Evolutionary conservation across 129 eudicot genomes (phyloP).

Genomic region (Flaveria robusta): DNA sequence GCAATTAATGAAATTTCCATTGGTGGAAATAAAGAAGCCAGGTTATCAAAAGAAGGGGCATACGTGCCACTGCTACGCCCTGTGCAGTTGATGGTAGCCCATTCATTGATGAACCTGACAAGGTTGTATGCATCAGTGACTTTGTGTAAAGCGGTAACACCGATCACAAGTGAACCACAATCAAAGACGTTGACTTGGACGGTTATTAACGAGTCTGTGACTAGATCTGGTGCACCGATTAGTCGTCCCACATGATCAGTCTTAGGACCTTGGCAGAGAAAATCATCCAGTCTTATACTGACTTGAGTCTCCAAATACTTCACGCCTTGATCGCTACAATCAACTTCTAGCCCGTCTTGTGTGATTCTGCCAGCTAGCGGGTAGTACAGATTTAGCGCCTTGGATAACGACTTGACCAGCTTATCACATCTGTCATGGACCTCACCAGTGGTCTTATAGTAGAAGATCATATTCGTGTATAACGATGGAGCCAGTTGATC

Average conservation of each 20-base stretch:
- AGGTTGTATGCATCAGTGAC: constrained; percentile 41
- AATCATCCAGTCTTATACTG: constrained; percentile 24
- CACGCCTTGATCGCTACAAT: constrained; percentile 52
- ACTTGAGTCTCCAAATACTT: constrained; percentile 39
- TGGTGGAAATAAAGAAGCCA: constrained; percentile 28
- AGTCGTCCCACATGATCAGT: constrained; percentile 14
- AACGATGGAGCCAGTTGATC: constrained; percentile 48
- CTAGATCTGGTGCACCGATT: constrained; percentile 21
- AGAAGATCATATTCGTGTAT: constrained; percentile 30
- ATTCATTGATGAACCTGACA: constrained; percentile 33
- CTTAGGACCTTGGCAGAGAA: constrained; percentile 25
- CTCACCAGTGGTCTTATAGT: constrained; percentile 30
- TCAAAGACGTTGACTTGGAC: constrained; percentile 47
- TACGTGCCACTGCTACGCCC: background rate
- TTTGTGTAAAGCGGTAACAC: constrained; percentile 47
- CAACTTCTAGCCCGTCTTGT: constrained; percentile 28
- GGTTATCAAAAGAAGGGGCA: constrained; percentile 24
- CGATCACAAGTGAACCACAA: constrained; percentile 52
- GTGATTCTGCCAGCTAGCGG: constrained; percentile 53
- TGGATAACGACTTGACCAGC: constrained; percentile 46
- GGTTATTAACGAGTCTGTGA: constrained; percentile 25
- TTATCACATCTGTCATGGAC: constrained; percentile 11
- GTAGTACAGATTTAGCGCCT: constrained; percentile 42
- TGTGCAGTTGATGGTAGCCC: constrained; percentile 32
- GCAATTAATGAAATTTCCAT: background rate